Conservation (phyloP, 768 basidiomycete species). For the Podaxis mareebaensis region DNA sequence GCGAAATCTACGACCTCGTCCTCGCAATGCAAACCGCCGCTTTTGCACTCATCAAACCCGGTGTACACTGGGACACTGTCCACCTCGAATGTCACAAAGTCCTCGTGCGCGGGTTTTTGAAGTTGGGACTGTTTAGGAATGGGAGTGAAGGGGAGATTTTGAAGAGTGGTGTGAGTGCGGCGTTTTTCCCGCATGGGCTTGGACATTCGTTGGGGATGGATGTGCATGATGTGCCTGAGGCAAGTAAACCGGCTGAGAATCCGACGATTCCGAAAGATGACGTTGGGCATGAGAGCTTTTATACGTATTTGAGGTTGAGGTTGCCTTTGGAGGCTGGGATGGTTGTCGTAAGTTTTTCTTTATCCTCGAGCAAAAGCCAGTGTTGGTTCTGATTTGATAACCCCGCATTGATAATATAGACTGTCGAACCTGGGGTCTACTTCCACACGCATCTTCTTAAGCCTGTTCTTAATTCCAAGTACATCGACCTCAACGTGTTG, state of each 20-base stretch:
- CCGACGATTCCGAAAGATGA: conserved; percentile 43
- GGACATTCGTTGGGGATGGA: conserved; percentile 93
- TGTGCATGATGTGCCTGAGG: conserved; percentile 88
- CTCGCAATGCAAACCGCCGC: conserved; percentile 81
- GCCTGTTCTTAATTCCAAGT: conserved; percentile 57
- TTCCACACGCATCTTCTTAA: conserved; percentile 81
- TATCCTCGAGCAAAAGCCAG: neutral
- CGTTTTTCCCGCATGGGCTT: conserved; percentile 94
- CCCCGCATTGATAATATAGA: conserved; percentile 40
- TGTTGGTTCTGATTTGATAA: neutral
- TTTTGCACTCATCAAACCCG: conserved; percentile 59
- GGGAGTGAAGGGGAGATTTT: conserved; percentile 67
- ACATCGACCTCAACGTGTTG: conserved; percentile 71
- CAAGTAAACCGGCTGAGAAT: conserved; percentile 70
- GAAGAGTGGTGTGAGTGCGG: conserved; percentile 71
- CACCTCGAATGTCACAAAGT: conserved; percentile 83
- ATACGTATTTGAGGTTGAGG: conserved; percentile 78
- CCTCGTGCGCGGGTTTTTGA: conserved; percentile 80
- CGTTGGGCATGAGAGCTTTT: conserved; percentile 63
- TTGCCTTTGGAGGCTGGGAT: conserved; percentile 74
- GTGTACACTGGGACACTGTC: conserved; percentile 87
- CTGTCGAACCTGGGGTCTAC: conserved; percentile 89
- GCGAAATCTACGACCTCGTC: conserved; percentile 84
- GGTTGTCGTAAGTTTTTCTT: conserved; percentile 69
- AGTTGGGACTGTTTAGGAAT: conserved; percentile 81